Evolutionary conservation across 2,329 filamentous ascomycete species (phyloP).

Genomic region (Monosporascus sp.): DNA sequence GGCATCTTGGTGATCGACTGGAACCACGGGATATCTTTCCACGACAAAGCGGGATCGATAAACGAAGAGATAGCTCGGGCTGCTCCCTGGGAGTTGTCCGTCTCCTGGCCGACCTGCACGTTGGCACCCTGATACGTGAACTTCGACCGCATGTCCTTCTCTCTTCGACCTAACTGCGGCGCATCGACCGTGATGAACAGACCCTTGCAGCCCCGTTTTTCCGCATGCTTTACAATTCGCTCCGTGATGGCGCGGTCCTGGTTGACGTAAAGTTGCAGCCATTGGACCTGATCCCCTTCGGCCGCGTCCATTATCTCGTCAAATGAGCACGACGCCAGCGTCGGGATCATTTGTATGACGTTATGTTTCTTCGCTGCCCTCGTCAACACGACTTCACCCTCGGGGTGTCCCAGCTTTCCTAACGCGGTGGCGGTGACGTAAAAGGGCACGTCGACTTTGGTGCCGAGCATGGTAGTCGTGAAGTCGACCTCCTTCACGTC

Average conservation of each 20-base stretch:
- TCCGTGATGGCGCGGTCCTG: constrained; percentile 88
- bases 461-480: constrained; percentile 89
- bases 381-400: constrained; percentile 90
- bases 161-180: constrained; percentile 86
- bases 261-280: constrained; percentile 97
- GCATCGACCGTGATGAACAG: constrained; percentile 99
- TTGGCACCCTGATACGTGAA: constrained; percentile 78
- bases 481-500: constrained; percentile 86
- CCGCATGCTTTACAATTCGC: constrained; percentile 86
- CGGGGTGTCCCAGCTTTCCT: constrained; percentile 88
- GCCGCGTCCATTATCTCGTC: constrained; percentile 92
- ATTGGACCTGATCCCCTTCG: constrained; percentile 78
- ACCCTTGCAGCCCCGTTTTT: constrained; percentile 85
- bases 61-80: constrained; percentile 93
- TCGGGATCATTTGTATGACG: constrained; percentile 97
- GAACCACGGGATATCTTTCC: constrained; percentile 96
- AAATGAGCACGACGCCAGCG: constrained; percentile 91
- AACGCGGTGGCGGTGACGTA: constrained; percentile 96
- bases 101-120: constrained; percentile 70
- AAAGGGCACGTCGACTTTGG: constrained; percentile 79
- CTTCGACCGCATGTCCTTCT: constrained; percentile 97
- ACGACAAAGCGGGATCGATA: constrained; percentile 90
- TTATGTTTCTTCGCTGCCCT: constrained; percentile 78
- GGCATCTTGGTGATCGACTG: constrained; percentile 86
- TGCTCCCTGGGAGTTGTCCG: constrained; percentile 86